phyloP scores from a whole-genome alignment of 1,284 basidiomycete species.

The Schizopora paradoxa region DNA sequence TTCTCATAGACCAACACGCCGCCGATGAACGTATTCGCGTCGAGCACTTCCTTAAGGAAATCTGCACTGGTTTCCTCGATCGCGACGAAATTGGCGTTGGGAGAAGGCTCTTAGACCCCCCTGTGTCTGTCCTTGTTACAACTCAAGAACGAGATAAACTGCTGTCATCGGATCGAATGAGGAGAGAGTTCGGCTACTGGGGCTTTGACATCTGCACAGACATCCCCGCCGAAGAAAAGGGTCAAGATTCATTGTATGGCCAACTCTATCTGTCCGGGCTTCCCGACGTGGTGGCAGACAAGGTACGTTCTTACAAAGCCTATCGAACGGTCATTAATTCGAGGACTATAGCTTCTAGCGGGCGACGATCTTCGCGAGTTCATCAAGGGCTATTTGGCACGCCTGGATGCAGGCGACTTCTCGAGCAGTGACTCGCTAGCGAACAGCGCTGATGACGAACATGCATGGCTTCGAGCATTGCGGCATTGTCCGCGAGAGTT shows the following conservation, averaged over 20 bases:
- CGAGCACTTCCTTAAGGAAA: slow-evolving; percentile 70
- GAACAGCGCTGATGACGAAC: slow-evolving; percentile 27
- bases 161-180: slow-evolving; percentile 34
- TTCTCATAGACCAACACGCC: slow-evolving; percentile 92
- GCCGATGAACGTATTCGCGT: slow-evolving; percentile 90
- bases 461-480: slow-evolving; percentile 64
- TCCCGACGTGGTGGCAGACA: slow-evolving; percentile 63
- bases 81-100: slow-evolving; percentile 34
- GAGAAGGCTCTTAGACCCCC: slow-evolving; percentile 41
- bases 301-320: slow-evolving; percentile 56
- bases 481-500: slow-evolving; percentile 76
- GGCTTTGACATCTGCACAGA: slow-evolving; percentile 50
- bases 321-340: slow-evolving; percentile 4
- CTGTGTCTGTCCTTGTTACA: slow-evolving; percentile 58
- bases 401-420: slow-evolving; percentile 31
- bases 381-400: slow-evolving; percentile 58
- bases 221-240: slow-evolving; percentile 21
- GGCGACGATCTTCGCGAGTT: slow-evolving; percentile 63
- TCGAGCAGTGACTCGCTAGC: neutral
- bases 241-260: slow-evolving; percentile 37
- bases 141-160: slow-evolving; percentile 53
- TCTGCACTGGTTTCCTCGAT: slow-evolving; percentile 61
- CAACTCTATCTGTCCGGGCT: slow-evolving; percentile 55
- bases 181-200: slow-evolving; percentile 59
- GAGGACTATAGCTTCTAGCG: slow-evolving; percentile 45